Base-by-base conservation (phyloP, 1,284 basidiomycete species). In the Cryptococcus amylolentus region DNA sequence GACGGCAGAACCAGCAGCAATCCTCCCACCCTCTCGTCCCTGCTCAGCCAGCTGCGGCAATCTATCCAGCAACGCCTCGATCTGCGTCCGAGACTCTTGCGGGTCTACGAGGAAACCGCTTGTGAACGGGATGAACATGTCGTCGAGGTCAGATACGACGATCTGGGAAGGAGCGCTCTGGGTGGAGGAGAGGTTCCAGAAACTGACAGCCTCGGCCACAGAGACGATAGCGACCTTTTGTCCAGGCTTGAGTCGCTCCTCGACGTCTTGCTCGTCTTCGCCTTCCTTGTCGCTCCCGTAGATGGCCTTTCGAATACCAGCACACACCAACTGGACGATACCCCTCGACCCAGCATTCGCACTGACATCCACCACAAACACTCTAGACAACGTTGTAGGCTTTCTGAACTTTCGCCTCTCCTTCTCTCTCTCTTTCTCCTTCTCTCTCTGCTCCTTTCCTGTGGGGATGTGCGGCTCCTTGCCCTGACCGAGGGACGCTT, bases 351-450 rank as follows among this genome's bases (percentile, higher is more conserved):
- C 81, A 9, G 90, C 83, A 37, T 86, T 85, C 60, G 80, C 79
- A 26, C 89, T 89, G 42, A 96, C 87, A 67, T 99, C 96, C 56
- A 98, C 82, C 0, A 86, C 86, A 66, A 98, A 96, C n/a, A 98
- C 78, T 67, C 86, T 88, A 49, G 86, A 84, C 70, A 97, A 80
- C 0, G 88, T 84, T 43, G 77, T 70, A 0, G 93, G 93, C 54
- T 76, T 68, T 56, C 89, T 82, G 40, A 76, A 67, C 27, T 65
- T 50, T 52, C 60, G 63, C 35, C 68, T 62, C 42, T 69, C 64
- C 51, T 66, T 61, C 50, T 68, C 63, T 16, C 64, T 58, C 40
- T 68, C 62, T 46, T 62, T 63, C 51, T 65, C 62, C 40, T 62
- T 63, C 42, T 71, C 69, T 48, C 63, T 63, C 49, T 63, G 64